Evolutionary conservation across 2,329 filamentous ascomycete genomes (phyloP).

Genomic region (Annulohypoxylon truncatum): DNA sequence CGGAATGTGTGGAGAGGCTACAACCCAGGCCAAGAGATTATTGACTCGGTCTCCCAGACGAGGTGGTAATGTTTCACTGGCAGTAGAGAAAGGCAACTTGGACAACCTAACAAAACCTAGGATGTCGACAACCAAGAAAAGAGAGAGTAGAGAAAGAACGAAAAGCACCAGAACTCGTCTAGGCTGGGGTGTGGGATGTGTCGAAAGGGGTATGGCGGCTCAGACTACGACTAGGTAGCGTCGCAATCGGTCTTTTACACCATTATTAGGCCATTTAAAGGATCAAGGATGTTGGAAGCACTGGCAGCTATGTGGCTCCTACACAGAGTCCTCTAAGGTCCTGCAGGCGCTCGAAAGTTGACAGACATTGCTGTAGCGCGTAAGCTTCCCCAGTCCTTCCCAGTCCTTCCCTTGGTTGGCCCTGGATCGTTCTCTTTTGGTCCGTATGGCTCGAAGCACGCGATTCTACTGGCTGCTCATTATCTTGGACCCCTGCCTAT

Average conservation of each 20-base stretch:
- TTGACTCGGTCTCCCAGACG: conserved; percentile 32
- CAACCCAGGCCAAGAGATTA: conserved; percentile 37
- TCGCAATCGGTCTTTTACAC: conserved; percentile 43
- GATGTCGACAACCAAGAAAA: conserved; percentile 22
- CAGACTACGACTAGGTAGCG: conserved; percentile 34
- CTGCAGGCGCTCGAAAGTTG: conserved; percentile 32
- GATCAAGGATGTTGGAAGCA: conserved; percentile 23
- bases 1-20: conserved; percentile 39
- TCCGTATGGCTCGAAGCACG: conserved; percentile 17
- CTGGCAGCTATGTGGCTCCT: conserved; percentile 26
- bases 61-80: conserved; percentile 41
- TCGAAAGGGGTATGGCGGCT: conserved; percentile 40
- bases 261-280: conserved; percentile 38
- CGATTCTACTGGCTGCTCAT: conserved; percentile 40
- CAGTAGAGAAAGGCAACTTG: conserved; percentile 35
- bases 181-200: conserved; percentile 19
- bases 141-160: conserved; percentile 28
- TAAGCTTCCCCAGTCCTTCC: conserved; percentile 31
- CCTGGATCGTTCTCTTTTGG: conserved; percentile 13
- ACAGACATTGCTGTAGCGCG: conserved; percentile 31
- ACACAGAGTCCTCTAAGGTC: too few species aligned
- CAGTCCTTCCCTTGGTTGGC: conserved; percentile 23
- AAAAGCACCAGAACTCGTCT: conserved; percentile 28
- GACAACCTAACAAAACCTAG: conserved; percentile 23
- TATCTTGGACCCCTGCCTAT: conserved; percentile 31